Conservation (phyloP, 2,329 filamentous ascomycete genomes). For the Colletotrichum incanum region DNA sequence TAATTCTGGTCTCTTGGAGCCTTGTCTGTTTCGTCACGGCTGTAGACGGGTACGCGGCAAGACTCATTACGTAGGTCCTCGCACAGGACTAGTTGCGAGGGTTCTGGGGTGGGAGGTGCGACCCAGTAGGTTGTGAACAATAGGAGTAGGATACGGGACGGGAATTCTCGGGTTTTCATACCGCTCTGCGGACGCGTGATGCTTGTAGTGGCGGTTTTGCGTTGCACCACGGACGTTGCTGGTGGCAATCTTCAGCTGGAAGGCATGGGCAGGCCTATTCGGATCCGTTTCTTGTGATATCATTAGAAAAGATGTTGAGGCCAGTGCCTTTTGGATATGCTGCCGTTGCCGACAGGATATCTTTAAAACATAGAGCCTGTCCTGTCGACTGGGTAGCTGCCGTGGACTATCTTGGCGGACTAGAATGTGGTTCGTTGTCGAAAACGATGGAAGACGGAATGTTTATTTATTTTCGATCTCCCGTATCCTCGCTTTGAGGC, state of each 20-base stretch:
- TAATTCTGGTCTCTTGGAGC: not conserved
- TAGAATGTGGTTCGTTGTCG: not conserved
- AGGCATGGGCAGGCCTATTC: not conserved
- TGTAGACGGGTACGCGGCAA: not conserved
- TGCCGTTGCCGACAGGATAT: not conserved
- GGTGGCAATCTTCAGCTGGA: not conserved
- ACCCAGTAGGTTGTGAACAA: not conserved
- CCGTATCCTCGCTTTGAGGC: not conserved
- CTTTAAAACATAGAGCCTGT: not conserved
- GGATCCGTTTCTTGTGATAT: not conserved
- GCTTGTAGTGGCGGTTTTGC: not conserved
- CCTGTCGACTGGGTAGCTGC: not conserved
- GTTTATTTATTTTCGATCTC: not conserved
- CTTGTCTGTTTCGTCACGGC: conserved; percentile 1
- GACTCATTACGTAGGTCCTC: not conserved
- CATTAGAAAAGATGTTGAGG: no score
- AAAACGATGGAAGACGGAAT: not conserved
- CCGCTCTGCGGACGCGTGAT: conserved; percentile 5
- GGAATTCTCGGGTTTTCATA: not conserved
- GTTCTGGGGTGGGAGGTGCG: not conserved
- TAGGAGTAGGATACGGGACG: not conserved
- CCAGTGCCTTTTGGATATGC: not conserved
- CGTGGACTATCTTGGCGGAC: not conserved
- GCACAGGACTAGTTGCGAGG: not conserved
- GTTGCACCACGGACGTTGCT: conserved; percentile 1